Conservation (phyloP, 768 basidiomycete genomes). For the Cyclocybe aegerita region DNA sequence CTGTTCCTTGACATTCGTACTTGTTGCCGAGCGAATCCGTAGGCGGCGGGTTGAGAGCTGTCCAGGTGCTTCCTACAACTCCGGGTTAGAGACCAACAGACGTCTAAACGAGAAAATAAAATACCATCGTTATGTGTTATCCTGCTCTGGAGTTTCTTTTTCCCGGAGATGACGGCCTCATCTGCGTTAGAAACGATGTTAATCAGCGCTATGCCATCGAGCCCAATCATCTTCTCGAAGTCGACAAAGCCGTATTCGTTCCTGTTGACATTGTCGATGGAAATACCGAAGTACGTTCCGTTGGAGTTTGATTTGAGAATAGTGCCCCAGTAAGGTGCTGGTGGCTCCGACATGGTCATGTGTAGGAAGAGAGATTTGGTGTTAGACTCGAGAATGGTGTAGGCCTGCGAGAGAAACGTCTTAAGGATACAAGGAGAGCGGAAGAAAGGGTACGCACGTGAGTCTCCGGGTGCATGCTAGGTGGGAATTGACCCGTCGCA, state of each 20-base stretch:
- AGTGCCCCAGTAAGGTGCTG: constrained; percentile 81
- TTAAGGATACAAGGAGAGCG: neutral
- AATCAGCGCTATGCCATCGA: constrained; percentile 94
- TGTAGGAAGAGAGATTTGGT: constrained; percentile 94
- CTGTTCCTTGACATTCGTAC: constrained; percentile 72
- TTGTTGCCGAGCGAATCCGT: constrained; percentile 70
- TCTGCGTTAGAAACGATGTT: constrained; percentile 85
- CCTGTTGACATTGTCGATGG: constrained; percentile 88
- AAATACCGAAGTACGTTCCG: constrained; percentile 93
- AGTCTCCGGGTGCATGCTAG: constrained; percentile 84
- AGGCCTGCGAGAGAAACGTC: constrained; percentile 51
- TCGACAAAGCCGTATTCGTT: constrained; percentile 87
- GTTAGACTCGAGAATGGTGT: constrained; percentile 92
- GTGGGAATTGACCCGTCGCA: constrained; percentile 86
- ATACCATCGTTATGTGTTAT: constrained; percentile 97
- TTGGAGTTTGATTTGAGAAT: constrained; percentile 97
- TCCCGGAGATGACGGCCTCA: constrained; percentile 67
- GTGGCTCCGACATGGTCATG: constrained; percentile 84
- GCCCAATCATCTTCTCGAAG: constrained; percentile 95
- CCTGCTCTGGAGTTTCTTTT: constrained; percentile 76
- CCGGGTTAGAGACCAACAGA: constrained; percentile 1
- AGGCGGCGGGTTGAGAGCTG: constrained; percentile 70
- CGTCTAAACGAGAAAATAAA: constrained; percentile 15
- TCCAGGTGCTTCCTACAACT: constrained; percentile 79
- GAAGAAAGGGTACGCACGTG: constrained; percentile 54